Evolutionary conservation across 345 rosid species (phyloP).

Genomic region (Syzygium aromaticum): DNA sequence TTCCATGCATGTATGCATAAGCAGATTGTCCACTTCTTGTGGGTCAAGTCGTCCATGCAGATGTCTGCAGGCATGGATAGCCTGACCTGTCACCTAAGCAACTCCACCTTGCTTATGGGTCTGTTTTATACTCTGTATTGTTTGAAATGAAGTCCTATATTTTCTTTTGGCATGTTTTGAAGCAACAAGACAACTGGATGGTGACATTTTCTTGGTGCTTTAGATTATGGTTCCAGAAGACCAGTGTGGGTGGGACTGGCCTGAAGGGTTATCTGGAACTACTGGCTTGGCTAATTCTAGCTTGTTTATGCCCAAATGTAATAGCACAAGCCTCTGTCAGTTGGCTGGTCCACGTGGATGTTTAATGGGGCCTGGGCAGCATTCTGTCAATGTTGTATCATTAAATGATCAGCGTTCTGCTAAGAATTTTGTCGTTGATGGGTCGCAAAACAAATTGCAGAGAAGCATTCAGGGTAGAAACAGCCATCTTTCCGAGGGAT

Average conservation of each 20-base stretch:
- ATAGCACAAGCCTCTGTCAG: slow-evolving; percentile 16
- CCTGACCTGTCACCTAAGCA: background rate
- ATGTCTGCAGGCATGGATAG: background rate
- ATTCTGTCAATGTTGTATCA: slow-evolving; percentile 3
- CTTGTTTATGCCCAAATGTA: slow-evolving; percentile 10
- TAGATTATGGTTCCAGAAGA: slow-evolving; percentile 66
- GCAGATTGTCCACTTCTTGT: background rate
- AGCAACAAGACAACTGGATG: slow-evolving; percentile 61
- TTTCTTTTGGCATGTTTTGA: slow-evolving; percentile 53
- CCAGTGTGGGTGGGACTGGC: slow-evolving; percentile 58
- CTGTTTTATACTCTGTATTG: background rate
- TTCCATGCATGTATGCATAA: background rate
- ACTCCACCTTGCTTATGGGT: background rate
- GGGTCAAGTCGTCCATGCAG: background rate
- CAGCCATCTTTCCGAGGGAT: background rate
- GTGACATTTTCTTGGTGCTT: slow-evolving; percentile 61
- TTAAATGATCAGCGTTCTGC: slow-evolving; percentile 1
- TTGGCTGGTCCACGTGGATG: slow-evolving; percentile 19
- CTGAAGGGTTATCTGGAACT: slow-evolving; percentile 35
- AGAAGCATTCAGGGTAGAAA: slow-evolving; percentile 6
- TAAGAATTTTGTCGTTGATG: slow-evolving; percentile 6
- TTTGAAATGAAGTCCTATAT: slow-evolving; percentile 30
- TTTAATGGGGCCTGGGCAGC: slow-evolving; percentile 12
- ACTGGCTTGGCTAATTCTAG: slow-evolving; percentile 33
- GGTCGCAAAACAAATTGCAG: slow-evolving; percentile 16